phyloP scores from a whole-genome alignment of 371 early-diverging fungal species.

The Mucor piriformis region DNA sequence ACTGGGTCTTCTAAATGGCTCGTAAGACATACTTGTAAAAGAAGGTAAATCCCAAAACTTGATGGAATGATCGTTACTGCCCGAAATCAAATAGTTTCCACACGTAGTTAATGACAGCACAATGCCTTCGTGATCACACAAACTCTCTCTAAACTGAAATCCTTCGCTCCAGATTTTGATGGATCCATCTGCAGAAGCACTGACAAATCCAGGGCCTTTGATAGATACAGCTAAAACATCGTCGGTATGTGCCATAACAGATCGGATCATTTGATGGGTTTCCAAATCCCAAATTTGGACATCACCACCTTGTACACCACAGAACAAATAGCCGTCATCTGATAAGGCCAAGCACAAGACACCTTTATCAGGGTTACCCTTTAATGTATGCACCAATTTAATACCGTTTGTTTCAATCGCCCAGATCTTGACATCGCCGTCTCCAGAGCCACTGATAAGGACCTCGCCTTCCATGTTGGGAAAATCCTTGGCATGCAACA shows the following conservation, averaged over 20 bases:
- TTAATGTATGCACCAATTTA: constrained; percentile 41
- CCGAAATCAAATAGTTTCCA: constrained; percentile 62
- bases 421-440: constrained; percentile 85
- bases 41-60: constrained; percentile 56
- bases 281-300: constrained; percentile 83
- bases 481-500: constrained; percentile 56
- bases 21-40: constrained; percentile 2
- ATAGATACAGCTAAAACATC: constrained; percentile 69
- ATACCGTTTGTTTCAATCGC: constrained; percentile 45
- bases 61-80: constrained; percentile 72
- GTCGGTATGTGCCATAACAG: constrained; percentile 68
- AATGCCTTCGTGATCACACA: constrained; percentile 65
- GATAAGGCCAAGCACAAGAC: constrained; percentile 66
- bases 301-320: constrained; percentile 79
- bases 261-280: constrained; percentile 71
- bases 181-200: constrained; percentile 78
- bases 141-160: constrained; percentile 65
- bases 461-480: constrained; percentile 69
- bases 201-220: constrained; percentile 57
- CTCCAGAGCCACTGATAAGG: constrained; percentile 83
- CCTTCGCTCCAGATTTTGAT: constrained; percentile 72
- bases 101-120: constrained; percentile 67
- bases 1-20: constrained; percentile 35
- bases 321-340: constrained; percentile 73
- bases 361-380: constrained; percentile 65